A percentile compares a stretch with the other conserved stretches of the same genome.
phyloP scores from a whole-genome alignment of 306 rosid species.

The Herpetospermum pedunculosum region DNA sequence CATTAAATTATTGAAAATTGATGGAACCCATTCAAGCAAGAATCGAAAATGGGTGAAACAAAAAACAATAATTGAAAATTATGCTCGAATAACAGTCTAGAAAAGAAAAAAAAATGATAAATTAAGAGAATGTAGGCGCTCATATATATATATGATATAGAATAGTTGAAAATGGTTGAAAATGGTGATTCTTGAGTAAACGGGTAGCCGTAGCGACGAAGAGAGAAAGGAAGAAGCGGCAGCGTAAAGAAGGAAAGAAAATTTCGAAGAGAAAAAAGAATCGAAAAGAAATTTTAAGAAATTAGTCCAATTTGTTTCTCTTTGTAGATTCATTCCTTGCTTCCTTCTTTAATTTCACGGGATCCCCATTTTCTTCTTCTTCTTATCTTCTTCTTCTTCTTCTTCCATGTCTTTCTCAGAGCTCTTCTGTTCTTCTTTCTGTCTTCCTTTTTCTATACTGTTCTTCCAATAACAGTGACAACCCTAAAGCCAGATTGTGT shows the following conservation, averaged over 20 bases:
- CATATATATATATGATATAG: neutral
- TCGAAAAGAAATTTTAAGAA: neutral
- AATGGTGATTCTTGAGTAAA: neutral
- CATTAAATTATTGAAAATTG: neutral
- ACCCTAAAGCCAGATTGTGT: neutral
- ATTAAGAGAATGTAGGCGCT: neutral
- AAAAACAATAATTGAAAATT: neutral
- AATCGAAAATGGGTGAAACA: neutral
- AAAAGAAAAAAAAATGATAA: neutral
- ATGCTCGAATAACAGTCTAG: neutral
- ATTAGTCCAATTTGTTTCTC: neutral
- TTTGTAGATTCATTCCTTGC: constrained; percentile 67
- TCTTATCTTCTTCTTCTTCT: constrained; percentile 1
- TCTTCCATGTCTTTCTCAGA: constrained; percentile 10
- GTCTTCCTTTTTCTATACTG: neutral
- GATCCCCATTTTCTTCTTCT: constrained; percentile 48
- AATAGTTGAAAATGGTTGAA: neutral
- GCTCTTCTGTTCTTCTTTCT: neutral
- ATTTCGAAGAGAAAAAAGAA: constrained; percentile 3
- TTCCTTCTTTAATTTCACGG: constrained; percentile 83
- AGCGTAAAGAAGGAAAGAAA: neutral
- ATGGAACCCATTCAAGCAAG: neutral
- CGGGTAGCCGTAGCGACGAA: constrained; percentile 5
- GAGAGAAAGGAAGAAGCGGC: constrained; percentile 11
- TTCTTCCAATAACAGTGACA: neutral